These are phyloP conservation scores for Pigoraptor vietnamica DNA, from an alignment of 78 protist species.

Conservation along the genomic window DNA sequence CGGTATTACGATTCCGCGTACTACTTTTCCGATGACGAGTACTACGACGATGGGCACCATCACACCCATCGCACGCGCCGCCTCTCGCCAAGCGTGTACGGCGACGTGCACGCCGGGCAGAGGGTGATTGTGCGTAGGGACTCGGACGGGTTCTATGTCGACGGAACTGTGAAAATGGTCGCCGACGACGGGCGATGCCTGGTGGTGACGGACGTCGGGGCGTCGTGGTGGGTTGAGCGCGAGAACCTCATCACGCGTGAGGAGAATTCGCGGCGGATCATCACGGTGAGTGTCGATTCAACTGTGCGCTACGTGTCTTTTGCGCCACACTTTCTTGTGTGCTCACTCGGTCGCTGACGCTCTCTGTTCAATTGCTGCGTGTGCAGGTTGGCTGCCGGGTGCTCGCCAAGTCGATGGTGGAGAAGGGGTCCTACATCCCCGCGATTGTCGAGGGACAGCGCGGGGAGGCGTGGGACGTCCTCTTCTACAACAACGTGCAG, in stretches of 20 bases:
- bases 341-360: background rate
- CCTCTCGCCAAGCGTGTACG: background rate
- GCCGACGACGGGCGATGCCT: background rate
- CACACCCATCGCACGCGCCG: background rate
- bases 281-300: background rate
- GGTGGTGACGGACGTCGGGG: background rate
- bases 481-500: background rate
- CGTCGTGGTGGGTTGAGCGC: background rate
- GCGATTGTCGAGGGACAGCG: background rate
- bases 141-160: background rate
- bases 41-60: background rate
- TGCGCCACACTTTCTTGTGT: no score
- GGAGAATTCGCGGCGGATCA: background rate
- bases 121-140: background rate
- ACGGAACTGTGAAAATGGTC: background rate
- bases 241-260: background rate
- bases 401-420: background rate
- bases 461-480: background rate
- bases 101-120: background rate
- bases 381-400: background rate
- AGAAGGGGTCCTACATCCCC: background rate
- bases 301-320: background rate
- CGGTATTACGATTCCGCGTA: background rate
- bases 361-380: background rate
- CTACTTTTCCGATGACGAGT: no score